Evolutionary conservation across 2,329 filamentous ascomycete species (phyloP), one percentile per base, ranked within the genome.

Genomic region (Scedosporium aurantiacum): DNA sequence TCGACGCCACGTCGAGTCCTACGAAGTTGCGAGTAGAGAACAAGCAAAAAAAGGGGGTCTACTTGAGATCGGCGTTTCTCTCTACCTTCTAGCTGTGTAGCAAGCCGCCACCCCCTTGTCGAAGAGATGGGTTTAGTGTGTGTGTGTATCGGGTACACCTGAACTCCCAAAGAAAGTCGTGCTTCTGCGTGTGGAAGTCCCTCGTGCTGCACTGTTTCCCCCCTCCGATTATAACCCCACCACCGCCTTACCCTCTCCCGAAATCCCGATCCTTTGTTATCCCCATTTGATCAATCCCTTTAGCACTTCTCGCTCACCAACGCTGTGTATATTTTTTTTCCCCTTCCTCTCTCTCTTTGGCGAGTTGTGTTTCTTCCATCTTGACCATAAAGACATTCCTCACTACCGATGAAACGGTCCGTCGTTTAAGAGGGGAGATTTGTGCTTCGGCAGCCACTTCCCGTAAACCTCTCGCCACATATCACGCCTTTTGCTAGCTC

Each of bases 331-430:
- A 27, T 54, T 28, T 27, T 54, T 54, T 28, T 52, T 21, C 25
- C 47, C 47, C 32, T 25, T 54, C 25, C n/a, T 55, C 27, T 55
- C 52, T 21, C 32, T 55, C 23, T 21, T 21, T 55, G 27, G 12
- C 10, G 5, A n/a, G 10, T 12, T 55, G 2, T 41, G 41, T 54
- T 57, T n/a, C 14, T 32, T 57, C n/a, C 16, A 3, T 60, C 23
- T 55, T 14, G 23, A 27, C 32, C 12, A 40, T 41, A 32, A 54
- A 7, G 43, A 10, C n/a, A 50, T 50, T 50, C 27, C 41, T 52
- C 37, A 12, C 43, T 18, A 43, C 58, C 41, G 18, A 60, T 60
- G 58, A 60, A 60, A 60, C 58, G 52, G 37, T 4, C 27, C 47
- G 37, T 50, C 40, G 14, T 55, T 50, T 60, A 41, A 55, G 43